Evolutionary conservation across 2,329 filamentous ascomycete genomes (phyloP).

Genomic region (Canariomyces notabilis): DNA sequence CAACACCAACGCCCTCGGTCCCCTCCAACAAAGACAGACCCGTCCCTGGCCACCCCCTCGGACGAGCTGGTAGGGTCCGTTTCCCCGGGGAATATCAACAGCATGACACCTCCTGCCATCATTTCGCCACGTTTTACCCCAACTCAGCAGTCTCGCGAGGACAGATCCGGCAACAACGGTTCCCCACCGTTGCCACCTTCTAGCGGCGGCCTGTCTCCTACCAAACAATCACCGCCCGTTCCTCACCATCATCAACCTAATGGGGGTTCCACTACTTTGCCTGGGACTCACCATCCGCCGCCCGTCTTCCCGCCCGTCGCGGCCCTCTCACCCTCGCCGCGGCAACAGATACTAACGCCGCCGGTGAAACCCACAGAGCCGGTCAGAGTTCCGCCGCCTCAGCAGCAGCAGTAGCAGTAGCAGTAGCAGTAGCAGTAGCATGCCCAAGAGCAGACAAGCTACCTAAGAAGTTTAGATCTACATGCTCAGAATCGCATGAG

Average conservation of each 20-base stretch:
- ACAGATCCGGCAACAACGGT: slow-evolving; percentile 26
- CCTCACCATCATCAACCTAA: slow-evolving; percentile 28
- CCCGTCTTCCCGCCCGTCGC: slow-evolving; percentile 53
- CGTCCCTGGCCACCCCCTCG: slow-evolving; percentile 17
- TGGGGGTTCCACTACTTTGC: slow-evolving; percentile 25
- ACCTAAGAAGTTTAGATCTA: too few species aligned
- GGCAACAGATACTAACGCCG: slow-evolving; percentile 53
- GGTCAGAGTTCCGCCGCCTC: slow-evolving; percentile 19
- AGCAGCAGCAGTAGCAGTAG: too few species aligned
- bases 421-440: neutral
- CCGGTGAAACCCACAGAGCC: slow-evolving; percentile 50
- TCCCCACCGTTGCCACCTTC: slow-evolving; percentile 40
- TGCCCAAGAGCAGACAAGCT: too few species aligned
- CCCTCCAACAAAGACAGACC: slow-evolving; percentile 27
- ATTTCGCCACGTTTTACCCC: slow-evolving; percentile 33
- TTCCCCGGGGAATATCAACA: slow-evolving; percentile 15
- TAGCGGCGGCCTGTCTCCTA: slow-evolving; percentile 46
- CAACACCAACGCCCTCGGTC: slow-evolving; percentile 17
- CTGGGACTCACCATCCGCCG: slow-evolving; percentile 25
- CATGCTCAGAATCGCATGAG: too few species aligned
- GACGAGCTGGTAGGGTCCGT: slow-evolving; percentile 12
- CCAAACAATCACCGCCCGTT: slow-evolving; percentile 47
- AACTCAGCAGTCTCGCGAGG: slow-evolving; percentile 22
- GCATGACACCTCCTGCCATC: slow-evolving; percentile 20
- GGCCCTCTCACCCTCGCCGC: slow-evolving; percentile 53